Evolutionary conservation across 768 basidiomycete genomes (phyloP), one percentile per base, ranked within the genome.

Genomic region (Xanthoconium stramineum): DNA sequence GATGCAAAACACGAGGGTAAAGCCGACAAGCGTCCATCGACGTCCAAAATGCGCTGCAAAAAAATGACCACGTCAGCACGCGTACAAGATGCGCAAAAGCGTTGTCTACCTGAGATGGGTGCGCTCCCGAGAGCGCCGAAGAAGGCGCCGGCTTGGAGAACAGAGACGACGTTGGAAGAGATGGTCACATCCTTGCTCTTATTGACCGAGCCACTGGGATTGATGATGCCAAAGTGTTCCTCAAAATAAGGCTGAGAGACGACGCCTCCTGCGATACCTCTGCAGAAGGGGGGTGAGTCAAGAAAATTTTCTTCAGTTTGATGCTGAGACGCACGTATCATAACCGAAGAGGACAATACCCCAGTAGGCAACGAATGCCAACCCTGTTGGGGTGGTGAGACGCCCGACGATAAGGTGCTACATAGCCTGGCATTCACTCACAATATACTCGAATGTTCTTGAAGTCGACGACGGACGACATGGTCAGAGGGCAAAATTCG

Each of bases 131-230:
- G 68, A 14, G 91, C 89, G 55, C 92, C 93, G 65, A 94, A 94
- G 79, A 94, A 93, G 1, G 90, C 89, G 12, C 91, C 91, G 5
- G 85, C 89, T 67, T 94, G 92, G 11, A 94, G 78, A 5, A 94
- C 89, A 4, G 92, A 90, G 17, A 94, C 93, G 42, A 95, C 86
- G 60, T 89, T 91, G 42, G 88, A 86, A 0, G 85, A 86, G n/a
- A 93, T 75, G 5, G 77, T 73, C 53, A 86, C 80, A 19, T 70
- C 61, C 37, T 74, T 69, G 24, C 58, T 58, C 20, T 66, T 63
- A 66, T 84, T 70, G 40, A 69, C 66, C 2, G 62, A 63, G 24
- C 82, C 82, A 52, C 81, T 68, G 2, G 73, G 50, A 36, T 79
- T 74, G 49, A 75, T 67, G 50, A 89, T 75, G 15, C 82, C 83